A percentile compares a stretch with the other conserved stretches of the same genome.
Evolutionary conservation across 208 protist genomes (phyloP).

Genomic region (Phytomonas sp.): DNA sequence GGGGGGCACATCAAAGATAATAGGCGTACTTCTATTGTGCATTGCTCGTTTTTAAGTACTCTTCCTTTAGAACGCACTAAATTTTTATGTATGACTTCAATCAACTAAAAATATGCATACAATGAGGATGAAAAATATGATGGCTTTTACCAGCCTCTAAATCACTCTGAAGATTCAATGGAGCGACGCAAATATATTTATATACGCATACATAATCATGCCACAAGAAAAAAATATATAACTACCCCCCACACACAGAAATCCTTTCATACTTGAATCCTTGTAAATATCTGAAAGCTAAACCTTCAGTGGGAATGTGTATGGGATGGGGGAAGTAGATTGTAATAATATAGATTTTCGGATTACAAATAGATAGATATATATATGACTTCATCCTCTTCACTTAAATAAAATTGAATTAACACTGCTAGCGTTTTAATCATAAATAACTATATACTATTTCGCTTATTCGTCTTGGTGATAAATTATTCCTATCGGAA

Average conservation of each 20-base stretch:
- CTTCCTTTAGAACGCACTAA: not conserved
- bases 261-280: not conserved
- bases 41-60: conserved; percentile 1
- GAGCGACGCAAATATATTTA: conserved; percentile 8
- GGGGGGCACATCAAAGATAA: conserved; percentile 86
- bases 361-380: not conserved
- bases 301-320: not conserved
- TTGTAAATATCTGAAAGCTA: not conserved
- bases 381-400: not conserved
- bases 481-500: not conserved
- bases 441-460: not conserved
- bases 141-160: not conserved
- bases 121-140: conserved; percentile 14
- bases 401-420: not conserved
- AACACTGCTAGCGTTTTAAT: not conserved
- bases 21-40: conserved; percentile 29
- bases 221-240: conserved; percentile 10
- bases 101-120: not conserved
- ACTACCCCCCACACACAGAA: not conserved
- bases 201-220: not conserved
- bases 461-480: not conserved
- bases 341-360: not conserved
- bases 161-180: not conserved
- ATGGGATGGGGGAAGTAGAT: not conserved
- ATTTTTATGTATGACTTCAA: not conserved